phyloP scores from a whole-genome alignment of 192 early-diverging fungal species.

The Coemansia sp. region DNA sequence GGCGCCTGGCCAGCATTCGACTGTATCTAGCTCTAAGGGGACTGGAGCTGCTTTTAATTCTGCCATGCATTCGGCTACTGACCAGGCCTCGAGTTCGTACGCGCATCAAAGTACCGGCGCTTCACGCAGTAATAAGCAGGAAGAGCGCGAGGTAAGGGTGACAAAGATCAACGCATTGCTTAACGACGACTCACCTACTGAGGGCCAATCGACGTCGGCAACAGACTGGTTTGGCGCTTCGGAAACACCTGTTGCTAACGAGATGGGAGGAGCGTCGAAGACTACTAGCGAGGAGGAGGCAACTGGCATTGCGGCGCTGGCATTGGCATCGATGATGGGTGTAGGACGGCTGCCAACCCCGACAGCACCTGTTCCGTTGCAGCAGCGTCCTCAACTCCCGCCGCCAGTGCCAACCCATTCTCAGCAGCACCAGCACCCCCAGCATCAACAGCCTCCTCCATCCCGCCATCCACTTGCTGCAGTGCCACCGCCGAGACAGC shows the following conservation, averaged over 20 bases:
- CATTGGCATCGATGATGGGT: constrained; percentile 53
- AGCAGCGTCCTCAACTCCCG: neutral
- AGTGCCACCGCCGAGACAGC: constrained; percentile 12
- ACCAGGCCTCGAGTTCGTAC: neutral
- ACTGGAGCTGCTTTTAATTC: neutral
- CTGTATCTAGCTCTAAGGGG: neutral
- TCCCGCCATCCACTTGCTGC: neutral
- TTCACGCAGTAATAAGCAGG: neutral
- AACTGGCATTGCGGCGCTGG: constrained; percentile 49
- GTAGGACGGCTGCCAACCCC: constrained; percentile 6
- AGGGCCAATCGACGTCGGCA: neutral
- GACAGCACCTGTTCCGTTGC: neutral
- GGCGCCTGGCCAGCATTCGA: neutral
- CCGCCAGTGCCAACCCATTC: neutral
- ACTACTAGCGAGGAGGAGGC: constrained; percentile 28
- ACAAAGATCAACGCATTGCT: constrained; percentile 46
- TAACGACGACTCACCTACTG: constrained; percentile 25
- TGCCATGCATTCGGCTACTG: neutral
- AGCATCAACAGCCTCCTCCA: constrained; percentile 2
- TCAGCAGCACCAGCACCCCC: constrained; percentile 3
- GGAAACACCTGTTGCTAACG: neutral
- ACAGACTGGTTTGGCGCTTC: constrained; percentile 23
- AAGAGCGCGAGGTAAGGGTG: constrained; percentile 29
- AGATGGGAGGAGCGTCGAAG: neutral
- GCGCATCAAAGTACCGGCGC: neutral